Percentiles rank a stretch among this genome's conserved stretches.
These are phyloP conservation scores for Candida pseudofarinosa DNA, from an alignment of 805 yeast species.

Conservation along the genomic window DNA sequence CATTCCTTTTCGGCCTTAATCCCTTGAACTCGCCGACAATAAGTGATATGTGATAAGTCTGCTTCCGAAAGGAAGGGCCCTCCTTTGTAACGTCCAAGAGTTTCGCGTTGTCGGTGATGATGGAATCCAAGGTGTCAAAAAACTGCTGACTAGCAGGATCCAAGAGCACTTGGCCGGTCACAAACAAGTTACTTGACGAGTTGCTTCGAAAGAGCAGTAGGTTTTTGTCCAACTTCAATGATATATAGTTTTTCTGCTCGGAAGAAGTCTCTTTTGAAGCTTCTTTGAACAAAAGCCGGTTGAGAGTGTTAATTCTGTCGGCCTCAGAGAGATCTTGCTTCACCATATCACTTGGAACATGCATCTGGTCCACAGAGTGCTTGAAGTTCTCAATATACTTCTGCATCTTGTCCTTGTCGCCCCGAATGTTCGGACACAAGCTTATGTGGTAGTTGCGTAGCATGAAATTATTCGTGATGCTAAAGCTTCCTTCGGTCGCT, in stretches of 20 bases:
- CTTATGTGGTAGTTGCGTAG: slow-evolving; percentile 10
- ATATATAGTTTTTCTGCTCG: slow-evolving; percentile 5
- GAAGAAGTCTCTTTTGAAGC: neutral
- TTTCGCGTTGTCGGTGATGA: slow-evolving; percentile 5
- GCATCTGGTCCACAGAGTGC: slow-evolving; percentile 1
- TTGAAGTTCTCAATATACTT: slow-evolving; percentile 6
- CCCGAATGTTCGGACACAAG: slow-evolving; percentile 9
- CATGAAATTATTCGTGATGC: slow-evolving; percentile 7
- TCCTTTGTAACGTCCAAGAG: slow-evolving; percentile 4
- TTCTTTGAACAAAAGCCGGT: slow-evolving; percentile 4
- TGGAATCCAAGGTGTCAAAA: slow-evolving; percentile 2
- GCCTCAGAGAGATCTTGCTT: slow-evolving; percentile 5
- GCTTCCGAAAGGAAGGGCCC: neutral
- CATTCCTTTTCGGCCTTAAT: slow-evolving; percentile 2
- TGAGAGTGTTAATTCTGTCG: slow-evolving; percentile 5
- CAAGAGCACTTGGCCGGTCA: slow-evolving; percentile 3
- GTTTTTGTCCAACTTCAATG: slow-evolving; percentile 3
- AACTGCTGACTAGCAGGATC: neutral
- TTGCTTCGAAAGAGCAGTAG: slow-evolving; percentile 5
- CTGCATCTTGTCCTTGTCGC: slow-evolving; percentile 6
- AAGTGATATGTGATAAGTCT: slow-evolving; percentile 6
- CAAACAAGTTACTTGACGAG: slow-evolving; percentile 6
- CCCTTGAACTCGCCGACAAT: slow-evolving; percentile 6
- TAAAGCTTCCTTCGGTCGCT: slow-evolving; percentile 5
- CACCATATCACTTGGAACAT: slow-evolving; percentile 3